These are phyloP conservation scores for Cephaloascus albidus DNA, from an alignment of 805 yeast species.

Conservation along the genomic window DNA sequence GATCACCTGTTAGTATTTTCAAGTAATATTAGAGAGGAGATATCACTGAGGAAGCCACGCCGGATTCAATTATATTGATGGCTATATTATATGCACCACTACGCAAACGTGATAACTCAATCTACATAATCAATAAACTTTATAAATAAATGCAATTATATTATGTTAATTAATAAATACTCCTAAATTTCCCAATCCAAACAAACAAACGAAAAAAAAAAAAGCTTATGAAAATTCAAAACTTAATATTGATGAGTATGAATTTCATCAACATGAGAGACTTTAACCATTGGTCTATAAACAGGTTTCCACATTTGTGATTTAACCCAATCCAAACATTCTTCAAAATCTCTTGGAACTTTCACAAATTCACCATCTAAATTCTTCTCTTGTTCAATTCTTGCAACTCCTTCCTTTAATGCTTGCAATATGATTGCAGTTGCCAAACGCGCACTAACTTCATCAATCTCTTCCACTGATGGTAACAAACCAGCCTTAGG, in stretches of 20 bases:
- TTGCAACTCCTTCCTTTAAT: conserved; percentile 33
- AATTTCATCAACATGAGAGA: conserved; percentile 34
- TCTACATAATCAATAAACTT: too few species aligned
- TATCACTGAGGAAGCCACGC: too few species aligned
- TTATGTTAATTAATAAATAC: not conserved
- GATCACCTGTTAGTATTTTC: too few species aligned
- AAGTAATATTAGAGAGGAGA: too few species aligned
- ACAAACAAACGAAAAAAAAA: not conserved
- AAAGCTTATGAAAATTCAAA: not conserved
- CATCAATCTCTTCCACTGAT: conserved; percentile 35
- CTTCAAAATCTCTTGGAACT: conserved; percentile 30
- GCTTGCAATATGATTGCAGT: conserved; percentile 36
- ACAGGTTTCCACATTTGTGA: conserved; percentile 39
- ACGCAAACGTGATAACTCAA: too few species aligned
- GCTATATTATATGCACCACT: too few species aligned
- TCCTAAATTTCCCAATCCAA: not conserved
- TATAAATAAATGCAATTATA: not conserved
- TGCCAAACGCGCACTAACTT: conserved; percentile 34
- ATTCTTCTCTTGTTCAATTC: not conserved
- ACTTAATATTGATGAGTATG: conserved; percentile 19
- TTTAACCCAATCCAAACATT: conserved; percentile 35
- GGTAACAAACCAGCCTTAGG: conserved; percentile 36
- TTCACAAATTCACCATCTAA: not conserved
- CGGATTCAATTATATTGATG: too few species aligned
- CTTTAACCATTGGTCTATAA: conserved; percentile 36